Base-by-base conservation (phyloP, 2,329 filamentous ascomycete genomes). In the Blumeria hordei region DNA sequence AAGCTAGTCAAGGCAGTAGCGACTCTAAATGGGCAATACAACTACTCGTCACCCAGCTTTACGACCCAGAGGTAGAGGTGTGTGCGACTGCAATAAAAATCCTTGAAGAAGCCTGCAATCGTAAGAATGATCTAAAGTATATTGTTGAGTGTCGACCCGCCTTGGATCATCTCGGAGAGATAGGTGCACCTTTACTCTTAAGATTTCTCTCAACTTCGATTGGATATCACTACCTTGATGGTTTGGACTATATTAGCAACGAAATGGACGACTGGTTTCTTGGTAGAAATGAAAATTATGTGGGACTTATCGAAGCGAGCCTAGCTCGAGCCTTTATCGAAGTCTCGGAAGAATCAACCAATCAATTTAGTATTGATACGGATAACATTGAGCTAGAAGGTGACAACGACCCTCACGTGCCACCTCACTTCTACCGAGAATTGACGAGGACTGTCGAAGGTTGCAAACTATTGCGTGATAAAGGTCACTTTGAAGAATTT, bases 181-280 rank as follows among this genome's bases (percentile, higher is more conserved):
- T 98, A 59, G 92, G 92, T 1, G 92, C 93, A 14, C 92, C 93
- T 0, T 72, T 98, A 21, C 75, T 98, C 4, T 72, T 98, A 54
- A 83, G 92, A 43, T 98, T 98, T 67, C 68, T 98, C 55, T 95
- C 88, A 0, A 96, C 90, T 0, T 95, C 88, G 2, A 90, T 95
- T 56, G 92, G 92, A 53, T 98, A 98, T 64, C 88, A 96, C 67
- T 98, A 98, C 67, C 74, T 98, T 6, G 88, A 96, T 64, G 92
- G 88, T 0, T 73, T 98, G 45, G 93, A 98, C 69, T 98, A 98
- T 66, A 98, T 98, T 67, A 95, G 88, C 58, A 92, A 94, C 65
- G 93, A 98, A 67, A 98, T 98, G 92, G 92, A 98, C 62, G 93
- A 98, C 69, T 98, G 92, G 92, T 98, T 96, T 65, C 74, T 98